Evolutionary conservation across 345 rosid genomes (phyloP).

Genomic region (Laguncularia racemosa): DNA sequence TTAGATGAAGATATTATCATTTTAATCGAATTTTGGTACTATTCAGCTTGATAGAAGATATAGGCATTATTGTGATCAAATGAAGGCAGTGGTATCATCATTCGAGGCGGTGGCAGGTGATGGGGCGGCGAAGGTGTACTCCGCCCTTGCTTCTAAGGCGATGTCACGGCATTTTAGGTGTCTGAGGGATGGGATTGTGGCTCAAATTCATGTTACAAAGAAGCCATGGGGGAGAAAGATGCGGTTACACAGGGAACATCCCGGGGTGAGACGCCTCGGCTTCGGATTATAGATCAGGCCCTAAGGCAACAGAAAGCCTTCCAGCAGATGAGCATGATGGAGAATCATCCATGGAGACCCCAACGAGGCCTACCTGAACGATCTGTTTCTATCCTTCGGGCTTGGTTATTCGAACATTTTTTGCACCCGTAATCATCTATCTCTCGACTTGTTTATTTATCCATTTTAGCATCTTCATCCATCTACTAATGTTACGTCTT

Average conservation of each 20-base stretch:
- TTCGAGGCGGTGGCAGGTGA: constrained; percentile 75
- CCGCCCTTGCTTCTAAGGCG: constrained; percentile 91
- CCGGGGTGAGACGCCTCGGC: constrained; percentile 85
- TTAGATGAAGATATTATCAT: too few species aligned
- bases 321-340: constrained; percentile 93
- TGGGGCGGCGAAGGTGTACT: constrained; percentile 74
- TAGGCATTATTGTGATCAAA: constrained; percentile 86
- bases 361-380: constrained; percentile 96
- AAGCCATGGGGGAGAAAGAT: constrained; percentile 95
- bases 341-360: constrained; percentile 96
- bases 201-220: constrained; percentile 70
- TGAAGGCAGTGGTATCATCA: constrained; percentile 70
- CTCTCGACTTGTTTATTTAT: not conserved
- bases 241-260: constrained; percentile 59
- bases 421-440: constrained; percentile 80
- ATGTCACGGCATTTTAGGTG: constrained; percentile 97
- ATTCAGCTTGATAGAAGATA: constrained; percentile 80
- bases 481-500: too few species aligned
- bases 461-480: too few species aligned
- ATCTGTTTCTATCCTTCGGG: constrained; percentile 89
- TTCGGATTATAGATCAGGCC: constrained; percentile 72
- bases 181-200: constrained; percentile 75
- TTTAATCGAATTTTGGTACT: not conserved
- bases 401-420: constrained; percentile 98
- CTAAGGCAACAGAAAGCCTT: constrained; percentile 80